Evolutionary conservation across 2,329 filamentous ascomycete species (phyloP), one percentile per base, ranked within the genome.

Genomic region (Botryosphaeria dothidea): DNA sequence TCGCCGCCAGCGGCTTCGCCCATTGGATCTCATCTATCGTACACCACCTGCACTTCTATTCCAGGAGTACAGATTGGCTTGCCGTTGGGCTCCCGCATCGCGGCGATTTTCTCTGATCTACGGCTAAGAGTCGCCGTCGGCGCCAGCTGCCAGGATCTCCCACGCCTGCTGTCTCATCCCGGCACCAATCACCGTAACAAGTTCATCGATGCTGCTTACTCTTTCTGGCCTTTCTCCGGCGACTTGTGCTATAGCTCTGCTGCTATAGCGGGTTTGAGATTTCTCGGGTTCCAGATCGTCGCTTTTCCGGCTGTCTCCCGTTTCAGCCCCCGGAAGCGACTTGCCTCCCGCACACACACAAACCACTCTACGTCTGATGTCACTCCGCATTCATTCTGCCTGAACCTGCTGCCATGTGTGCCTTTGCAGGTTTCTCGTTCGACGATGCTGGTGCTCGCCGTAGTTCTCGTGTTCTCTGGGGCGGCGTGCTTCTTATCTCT

Each of bases 311-410:
- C 8, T 46, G 25, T 34, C 57, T 48, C n/a, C 58, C 17, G 58
- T 62, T 62, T 62, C 58, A 62, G 23, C 38, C 45, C 52, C 58
- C 38, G 17, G 58, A 49, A 48, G 56, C 56, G 38, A 62, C 45
- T 13, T 45, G 19, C 45, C 31, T 57, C 52, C 52, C 11, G 19
- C 36, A 41, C 52, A 57, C 52, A 57, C 45, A 49, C 58, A 62
- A 62, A 62, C 58, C 58, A 29, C 46, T 41, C 29, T 19, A 17
- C 17, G 56, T 62, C 45, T 49, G 58, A 62, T 60, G 56, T 46
- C 56, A 60, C 56, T 17, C 56, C 38, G 56, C 56, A 46, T 29
- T 60, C 56, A 46, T 29, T 60, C 56, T 46, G 21, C 52, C 56
- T 45, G 36, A 15, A 1, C 51, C 49, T n/a, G 17, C 19, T 19